These are phyloP conservation scores for Paramecium octaurelia DNA, from an alignment of 73 alveolate genomes.

Conservation along the genomic window DNA sequence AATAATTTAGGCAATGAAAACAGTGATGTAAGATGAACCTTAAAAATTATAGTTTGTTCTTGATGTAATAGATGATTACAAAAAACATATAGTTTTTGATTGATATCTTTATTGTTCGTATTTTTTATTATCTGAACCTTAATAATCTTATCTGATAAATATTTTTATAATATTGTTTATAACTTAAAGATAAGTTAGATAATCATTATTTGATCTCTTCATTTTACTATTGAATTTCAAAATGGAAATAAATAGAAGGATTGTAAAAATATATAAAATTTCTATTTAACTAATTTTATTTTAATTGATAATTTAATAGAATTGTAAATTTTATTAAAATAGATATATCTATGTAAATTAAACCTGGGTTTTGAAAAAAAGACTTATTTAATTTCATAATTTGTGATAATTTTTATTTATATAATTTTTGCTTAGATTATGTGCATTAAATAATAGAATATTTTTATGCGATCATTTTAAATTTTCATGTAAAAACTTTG, in stretches of 20 bases:
- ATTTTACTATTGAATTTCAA: no score
- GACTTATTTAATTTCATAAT: background rate
- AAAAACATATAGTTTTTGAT: constrained; percentile 24
- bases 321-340: no score
- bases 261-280: no score
- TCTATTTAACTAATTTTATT: no score
- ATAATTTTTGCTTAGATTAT: background rate
- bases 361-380: background rate
- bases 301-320: no score
- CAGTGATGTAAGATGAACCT: background rate
- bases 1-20: background rate
- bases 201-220: no score
- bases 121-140: background rate
- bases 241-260: no score
- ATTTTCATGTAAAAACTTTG: background rate
- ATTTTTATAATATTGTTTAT: no score
- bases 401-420: background rate
- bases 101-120: background rate
- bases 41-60: background rate
- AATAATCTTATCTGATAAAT: background rate
- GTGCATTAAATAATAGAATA: background rate
- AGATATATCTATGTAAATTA: no score
- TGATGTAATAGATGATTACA: constrained; percentile 30
- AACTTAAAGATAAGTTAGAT: no score
- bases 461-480: background rate